Conservation (phyloP, 1,284 basidiomycete genomes). For the Tausonia pullulans region DNA sequence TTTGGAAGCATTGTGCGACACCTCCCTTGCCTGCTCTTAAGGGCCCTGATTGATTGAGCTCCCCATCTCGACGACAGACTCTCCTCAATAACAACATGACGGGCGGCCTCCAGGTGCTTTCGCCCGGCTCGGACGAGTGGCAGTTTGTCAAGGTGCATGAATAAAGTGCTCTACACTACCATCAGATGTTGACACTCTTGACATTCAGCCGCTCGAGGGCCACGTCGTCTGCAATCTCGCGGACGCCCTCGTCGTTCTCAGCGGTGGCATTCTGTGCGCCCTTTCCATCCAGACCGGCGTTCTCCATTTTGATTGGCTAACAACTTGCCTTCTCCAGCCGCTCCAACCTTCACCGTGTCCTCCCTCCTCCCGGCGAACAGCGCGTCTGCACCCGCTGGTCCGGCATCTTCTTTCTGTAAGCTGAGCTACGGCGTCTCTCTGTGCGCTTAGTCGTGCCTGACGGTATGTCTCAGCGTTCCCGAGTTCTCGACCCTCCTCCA, state of each 20-base stretch:
- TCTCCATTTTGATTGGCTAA: background rate
- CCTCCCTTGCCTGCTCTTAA: background rate
- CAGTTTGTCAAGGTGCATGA: constrained; percentile 18
- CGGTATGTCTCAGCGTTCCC: background rate
- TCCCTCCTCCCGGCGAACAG: constrained; percentile 13
- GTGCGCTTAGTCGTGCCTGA: background rate
- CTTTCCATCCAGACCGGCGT: background rate
- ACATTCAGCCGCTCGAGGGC: constrained; percentile 17
- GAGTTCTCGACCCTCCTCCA: constrained; percentile 5
- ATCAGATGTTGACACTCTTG: background rate
- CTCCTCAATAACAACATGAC: constrained; percentile 17
- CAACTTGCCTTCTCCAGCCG: background rate
- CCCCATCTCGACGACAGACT: constrained; percentile 1
- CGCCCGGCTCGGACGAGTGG: constrained; percentile 22
- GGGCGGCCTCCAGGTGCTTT: constrained; percentile 24
- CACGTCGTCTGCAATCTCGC: constrained; percentile 25
- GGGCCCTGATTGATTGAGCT: background rate
- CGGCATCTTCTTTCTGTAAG: constrained; percentile 12
- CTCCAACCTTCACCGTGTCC: constrained; percentile 16
- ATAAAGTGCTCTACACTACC: background rate
- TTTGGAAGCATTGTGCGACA: background rate
- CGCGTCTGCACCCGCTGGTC: constrained; percentile 9
- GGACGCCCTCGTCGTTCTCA: constrained; percentile 16
- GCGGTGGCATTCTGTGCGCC: constrained; percentile 14
- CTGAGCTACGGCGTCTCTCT: background rate